Conservation (phyloP, 306 rosid species). For the Vigna radiata region DNA sequence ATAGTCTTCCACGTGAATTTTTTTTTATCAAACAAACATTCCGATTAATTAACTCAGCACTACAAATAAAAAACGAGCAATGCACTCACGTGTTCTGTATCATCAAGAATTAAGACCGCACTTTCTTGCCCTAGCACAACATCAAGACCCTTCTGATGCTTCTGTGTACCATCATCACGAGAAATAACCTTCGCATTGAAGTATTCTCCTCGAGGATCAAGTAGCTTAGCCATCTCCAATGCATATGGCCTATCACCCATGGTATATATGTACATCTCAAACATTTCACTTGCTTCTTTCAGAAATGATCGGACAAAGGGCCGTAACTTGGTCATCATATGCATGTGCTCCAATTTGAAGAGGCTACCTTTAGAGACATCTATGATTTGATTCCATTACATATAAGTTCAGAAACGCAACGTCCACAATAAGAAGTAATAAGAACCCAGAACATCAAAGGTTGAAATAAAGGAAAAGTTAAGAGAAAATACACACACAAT, state of each 20-base stretch:
- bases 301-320: slow-evolving; percentile 79
- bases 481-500: slow-evolving; percentile 30
- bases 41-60: slow-evolving; percentile 16
- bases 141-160: slow-evolving; percentile 92
- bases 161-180: slow-evolving; percentile 90
- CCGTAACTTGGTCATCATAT: slow-evolving; percentile 93
- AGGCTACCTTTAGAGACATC: slow-evolving; percentile 80
- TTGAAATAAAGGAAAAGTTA: slow-evolving; percentile 16
- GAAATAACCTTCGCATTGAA: slow-evolving; percentile 80
- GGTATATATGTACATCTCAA: slow-evolving; percentile 89
- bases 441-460: slow-evolving; percentile 16
- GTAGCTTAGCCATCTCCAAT: slow-evolving; percentile 83
- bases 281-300: slow-evolving; percentile 77
- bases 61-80: slow-evolving; percentile 23
- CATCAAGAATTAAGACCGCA: slow-evolving; percentile 88
- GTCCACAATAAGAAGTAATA: neutral
- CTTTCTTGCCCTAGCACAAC: slow-evolving; percentile 88
- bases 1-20: slow-evolving; percentile 13
- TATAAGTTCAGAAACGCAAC: slow-evolving; percentile 20
- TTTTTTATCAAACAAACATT: slow-evolving; percentile 28
- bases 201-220: slow-evolving; percentile 85
- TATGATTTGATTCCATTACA: slow-evolving; percentile 45
- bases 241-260: slow-evolving; percentile 97
- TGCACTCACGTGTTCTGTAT: slow-evolving; percentile 82
- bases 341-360: slow-evolving; percentile 66